Evolutionary conservation across 2,329 filamentous ascomycete genomes (phyloP), one percentile per base, ranked within the genome.

Genomic region (Penicillium sp.): DNA sequence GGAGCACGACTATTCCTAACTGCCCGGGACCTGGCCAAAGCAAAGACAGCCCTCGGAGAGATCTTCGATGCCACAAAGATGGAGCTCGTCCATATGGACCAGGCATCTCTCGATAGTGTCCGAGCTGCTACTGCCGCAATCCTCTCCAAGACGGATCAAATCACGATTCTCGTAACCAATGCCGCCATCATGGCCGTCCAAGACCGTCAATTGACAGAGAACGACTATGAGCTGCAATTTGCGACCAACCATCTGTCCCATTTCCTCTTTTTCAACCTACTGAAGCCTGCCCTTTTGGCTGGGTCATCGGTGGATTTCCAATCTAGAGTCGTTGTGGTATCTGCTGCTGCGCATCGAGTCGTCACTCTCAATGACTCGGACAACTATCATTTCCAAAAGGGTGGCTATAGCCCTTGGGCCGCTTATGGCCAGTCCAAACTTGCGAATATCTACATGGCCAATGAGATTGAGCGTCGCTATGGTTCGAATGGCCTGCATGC

Each of bases 231-330:
- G 62, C 62, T 67, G 0, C 82, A 85, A 51, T 80, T 86, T 51
- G 81, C 75, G 33, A 79, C 76, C 1, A 84, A 85, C 63, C 76
- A 85, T 61, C 69, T 86, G 0, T 73, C 71, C 2, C 79, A 83
- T 62, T 85, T 85, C 70, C 71, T 84, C 1, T 73, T 85, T 13
- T 80, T 82, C 56, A 71, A 80, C 16, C 73, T 83, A 2, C 71
- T 86, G 19, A 78, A 78, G 27, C 52, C 55, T 3, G 47, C 57
- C 10, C 52, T 68, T 2, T 39, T 68, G n/a, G 53, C 60, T 3
- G 50, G 55, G 10, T 48, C 58, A 1, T 77, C 74, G 0, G 67
- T 76, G 0, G 59, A 65, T 0, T 81, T 78, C 54, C 65, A 74
- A 5, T 81, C 78, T 0, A 76, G 83, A 2, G 78, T 84, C 2